Percentiles rank a stretch among this genome's conserved stretches.
Evolutionary conservation across 192 early-diverging fungal species (phyloP).

Genomic region (Lobosporangium transversale): DNA sequence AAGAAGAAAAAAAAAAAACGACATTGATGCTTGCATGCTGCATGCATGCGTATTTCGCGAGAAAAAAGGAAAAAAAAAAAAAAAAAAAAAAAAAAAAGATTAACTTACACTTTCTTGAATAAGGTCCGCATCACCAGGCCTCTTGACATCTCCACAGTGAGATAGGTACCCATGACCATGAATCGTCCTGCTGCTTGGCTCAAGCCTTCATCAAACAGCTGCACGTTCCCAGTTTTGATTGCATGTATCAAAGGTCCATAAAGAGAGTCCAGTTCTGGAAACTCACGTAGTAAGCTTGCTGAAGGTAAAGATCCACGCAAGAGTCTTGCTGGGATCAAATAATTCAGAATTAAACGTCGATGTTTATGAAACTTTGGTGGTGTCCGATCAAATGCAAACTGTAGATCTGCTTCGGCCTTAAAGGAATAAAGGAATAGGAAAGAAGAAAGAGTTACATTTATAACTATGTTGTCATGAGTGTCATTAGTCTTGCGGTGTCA

Average conservation of each 20-base stretch:
- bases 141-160: slow-evolving; percentile 84
- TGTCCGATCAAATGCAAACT: slow-evolving; percentile 56
- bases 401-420: slow-evolving; percentile 42
- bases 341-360: slow-evolving; percentile 79
- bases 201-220: slow-evolving; percentile 76
- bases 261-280: slow-evolving; percentile 64
- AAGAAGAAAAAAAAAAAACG: background rate
- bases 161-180: slow-evolving; percentile 75
- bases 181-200: slow-evolving; percentile 64
- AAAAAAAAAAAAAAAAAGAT: too few relatives aligned
- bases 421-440: background rate
- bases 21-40: too few relatives aligned
- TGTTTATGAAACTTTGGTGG: slow-evolving; percentile 19
- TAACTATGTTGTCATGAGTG: background rate
- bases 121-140: slow-evolving; percentile 78
- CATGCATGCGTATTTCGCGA: slow-evolving; percentile 1
- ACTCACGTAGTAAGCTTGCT: slow-evolving; percentile 64
- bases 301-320: slow-evolving; percentile 78
- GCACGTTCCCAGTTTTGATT: slow-evolving; percentile 77
- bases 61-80: slow-evolving; percentile 15
- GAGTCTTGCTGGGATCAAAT: slow-evolving; percentile 82
- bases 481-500: too few relatives aligned
- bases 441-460: background rate
- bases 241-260: slow-evolving; percentile 77
- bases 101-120: slow-evolving; percentile 84